These are phyloP conservation scores for Lotmaria passim DNA, from an alignment of 208 protist species.

Conservation along the genomic window DNA sequence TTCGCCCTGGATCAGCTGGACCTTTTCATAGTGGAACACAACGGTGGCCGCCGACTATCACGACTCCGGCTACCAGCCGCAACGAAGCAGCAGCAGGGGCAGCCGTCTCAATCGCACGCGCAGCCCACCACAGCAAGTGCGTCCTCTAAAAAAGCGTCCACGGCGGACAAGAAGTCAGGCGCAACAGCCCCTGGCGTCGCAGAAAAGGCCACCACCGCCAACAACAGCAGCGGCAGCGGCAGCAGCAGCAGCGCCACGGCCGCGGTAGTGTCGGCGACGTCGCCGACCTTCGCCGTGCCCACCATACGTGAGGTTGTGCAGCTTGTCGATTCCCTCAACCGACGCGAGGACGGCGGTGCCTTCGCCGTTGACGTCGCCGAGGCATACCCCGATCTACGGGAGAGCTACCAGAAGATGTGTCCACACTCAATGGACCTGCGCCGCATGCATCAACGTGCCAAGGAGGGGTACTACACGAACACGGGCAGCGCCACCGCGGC, in stretches of 20 bases:
- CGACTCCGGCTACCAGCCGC: constrained; percentile 49
- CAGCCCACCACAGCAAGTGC: not conserved
- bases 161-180: not conserved
- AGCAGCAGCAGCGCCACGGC: too few species aligned
- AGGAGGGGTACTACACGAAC: constrained; percentile 70
- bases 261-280: not conserved
- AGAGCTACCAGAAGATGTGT: constrained; percentile 71
- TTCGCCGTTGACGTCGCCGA: constrained; percentile 82
- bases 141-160: not conserved
- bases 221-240: too few species aligned
- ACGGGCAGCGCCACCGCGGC: constrained; percentile 12
- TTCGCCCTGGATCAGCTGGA: constrained; percentile 73
- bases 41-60: constrained; percentile 67
- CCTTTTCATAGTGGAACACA: constrained; percentile 56
- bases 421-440: constrained; percentile 83
- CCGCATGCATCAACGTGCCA: constrained; percentile 63
- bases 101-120: too few species aligned
- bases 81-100: not conserved
- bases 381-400: constrained; percentile 73
- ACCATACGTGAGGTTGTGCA: constrained; percentile 47
- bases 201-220: too few species aligned
- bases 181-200: too few species aligned
- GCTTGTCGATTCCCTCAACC: constrained; percentile 65
- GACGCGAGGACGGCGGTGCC: constrained; percentile 72
- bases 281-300: constrained; percentile 2